Conservation (phyloP, 352 stramenopile species). For the Globisporangium cystogenes region DNA sequence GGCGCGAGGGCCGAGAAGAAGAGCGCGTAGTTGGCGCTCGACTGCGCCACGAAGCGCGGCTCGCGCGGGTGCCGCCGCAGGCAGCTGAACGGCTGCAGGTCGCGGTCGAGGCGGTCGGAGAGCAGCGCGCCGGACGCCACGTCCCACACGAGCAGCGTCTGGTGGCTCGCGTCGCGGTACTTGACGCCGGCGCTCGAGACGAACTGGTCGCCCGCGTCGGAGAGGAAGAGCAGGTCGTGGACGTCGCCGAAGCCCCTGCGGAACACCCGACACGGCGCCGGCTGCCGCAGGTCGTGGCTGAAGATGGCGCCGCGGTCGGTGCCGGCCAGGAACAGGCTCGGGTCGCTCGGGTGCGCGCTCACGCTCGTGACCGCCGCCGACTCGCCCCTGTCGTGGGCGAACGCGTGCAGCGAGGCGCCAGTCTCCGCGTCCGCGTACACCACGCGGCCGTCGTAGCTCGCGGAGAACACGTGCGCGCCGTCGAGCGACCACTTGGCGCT, state of each 20-base stretch:
- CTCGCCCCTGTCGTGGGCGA: not conserved
- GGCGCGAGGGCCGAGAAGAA: slow-evolving; percentile 36
- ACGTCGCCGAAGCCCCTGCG: slow-evolving; percentile 34
- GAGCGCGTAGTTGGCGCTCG: slow-evolving; percentile 27
- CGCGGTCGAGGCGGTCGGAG: slow-evolving; percentile 38
- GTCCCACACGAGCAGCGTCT: slow-evolving; percentile 67
- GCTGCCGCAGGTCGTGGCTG: slow-evolving; percentile 28
- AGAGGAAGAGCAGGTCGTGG: slow-evolving; percentile 52
- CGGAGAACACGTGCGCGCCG: slow-evolving; percentile 30
- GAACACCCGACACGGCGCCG: slow-evolving; percentile 5
- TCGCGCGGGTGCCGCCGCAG: slow-evolving; percentile 35
- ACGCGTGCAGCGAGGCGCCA: slow-evolving; percentile 6
- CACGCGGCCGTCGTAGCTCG: slow-evolving; percentile 32
- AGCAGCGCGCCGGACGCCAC: slow-evolving; percentile 34
- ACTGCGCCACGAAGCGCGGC: slow-evolving; percentile 41
- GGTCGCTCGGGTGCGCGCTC: slow-evolving; percentile 22
- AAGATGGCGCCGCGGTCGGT: slow-evolving; percentile 28
- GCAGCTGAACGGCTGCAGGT: slow-evolving; percentile 38
- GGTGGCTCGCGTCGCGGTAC: slow-evolving; percentile 41
- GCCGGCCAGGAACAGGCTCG: slow-evolving; percentile 25
- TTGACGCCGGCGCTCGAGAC: slow-evolving; percentile 42
- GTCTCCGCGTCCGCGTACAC: slow-evolving; percentile 31
- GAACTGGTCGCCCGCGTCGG: slow-evolving; percentile 19
- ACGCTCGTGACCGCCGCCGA: slow-evolving; percentile 20
- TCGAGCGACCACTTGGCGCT: slow-evolving; percentile 53